phyloP scores from a whole-genome alignment of 2,329 filamentous ascomycete genomes.

The Paracoccidioides brasiliensis region DNA sequence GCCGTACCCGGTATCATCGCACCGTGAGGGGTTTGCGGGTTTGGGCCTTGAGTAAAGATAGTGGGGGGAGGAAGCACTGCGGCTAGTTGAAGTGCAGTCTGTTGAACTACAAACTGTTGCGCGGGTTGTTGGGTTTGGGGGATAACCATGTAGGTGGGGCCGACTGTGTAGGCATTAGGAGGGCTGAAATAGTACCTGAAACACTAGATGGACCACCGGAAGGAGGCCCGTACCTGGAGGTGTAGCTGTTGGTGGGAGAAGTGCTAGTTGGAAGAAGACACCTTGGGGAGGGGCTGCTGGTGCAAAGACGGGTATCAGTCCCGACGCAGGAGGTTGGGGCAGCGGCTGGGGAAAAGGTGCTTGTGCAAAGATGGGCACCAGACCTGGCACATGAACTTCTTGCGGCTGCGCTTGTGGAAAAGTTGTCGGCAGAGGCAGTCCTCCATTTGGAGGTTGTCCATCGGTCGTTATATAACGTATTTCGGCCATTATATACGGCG shows the following conservation, averaged over 20 bases:
- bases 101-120: not conserved
- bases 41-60: conserved; percentile 21
- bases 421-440: conserved; percentile 15
- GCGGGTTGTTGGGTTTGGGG: not conserved
- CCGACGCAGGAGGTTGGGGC: conserved; percentile 2
- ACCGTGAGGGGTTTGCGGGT: conserved; percentile 38
- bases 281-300: conserved; percentile 6
- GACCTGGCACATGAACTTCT: not conserved
- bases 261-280: not conserved
- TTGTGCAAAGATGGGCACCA: not conserved
- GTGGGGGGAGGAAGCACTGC: conserved; percentile 2
- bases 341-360: conserved; percentile 2
- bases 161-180: not conserved
- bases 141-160: not conserved
- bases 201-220: not conserved
- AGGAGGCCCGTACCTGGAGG: not conserved
- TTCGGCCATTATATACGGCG: not conserved
- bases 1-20: conserved; percentile 45
- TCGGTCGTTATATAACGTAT: conserved; percentile 19
- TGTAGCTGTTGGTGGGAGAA: not conserved
- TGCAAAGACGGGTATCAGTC: not conserved
- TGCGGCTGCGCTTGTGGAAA: conserved; percentile 2
- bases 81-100: not conserved
- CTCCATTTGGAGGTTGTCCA: conserved; percentile 20
- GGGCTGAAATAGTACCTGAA: not conserved